phyloP scores from a whole-genome alignment of 805 yeast genomes.

The Torulaspora microellipsoides region DNA sequence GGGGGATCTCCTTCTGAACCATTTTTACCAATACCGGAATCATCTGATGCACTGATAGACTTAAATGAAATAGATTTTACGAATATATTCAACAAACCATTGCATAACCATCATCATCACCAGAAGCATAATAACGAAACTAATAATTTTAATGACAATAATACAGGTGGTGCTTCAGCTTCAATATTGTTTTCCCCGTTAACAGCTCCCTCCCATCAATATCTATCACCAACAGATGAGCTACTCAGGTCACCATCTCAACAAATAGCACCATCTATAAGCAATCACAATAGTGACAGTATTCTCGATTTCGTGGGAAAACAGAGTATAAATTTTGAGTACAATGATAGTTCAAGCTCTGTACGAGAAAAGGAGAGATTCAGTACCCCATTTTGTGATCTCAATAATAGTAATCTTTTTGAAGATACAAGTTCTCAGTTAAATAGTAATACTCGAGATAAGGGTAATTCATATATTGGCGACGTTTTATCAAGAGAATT shows the following conservation, averaged over 20 bases:
- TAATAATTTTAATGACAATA: not conserved
- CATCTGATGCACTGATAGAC: slow-evolving; percentile 10
- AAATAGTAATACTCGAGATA: not conserved
- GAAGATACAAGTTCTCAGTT: slow-evolving; percentile 1
- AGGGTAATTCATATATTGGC: slow-evolving; percentile 1
- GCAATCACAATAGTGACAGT: slow-evolving; percentile 3
- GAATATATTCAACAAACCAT: slow-evolving; percentile 28
- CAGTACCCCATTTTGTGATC: slow-evolving; percentile 8
- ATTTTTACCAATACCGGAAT: slow-evolving; percentile 1
- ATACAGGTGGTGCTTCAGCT: not conserved
- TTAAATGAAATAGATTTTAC: slow-evolving; percentile 36
- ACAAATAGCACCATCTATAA: slow-evolving; percentile 1
- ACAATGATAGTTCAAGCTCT: not conserved
- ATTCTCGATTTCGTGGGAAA: slow-evolving; percentile 1
- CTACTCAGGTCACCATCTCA: slow-evolving; percentile 7
- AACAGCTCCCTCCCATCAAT: slow-evolving; percentile 1
- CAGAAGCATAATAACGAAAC: not conserved
- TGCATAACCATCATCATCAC: slow-evolving; percentile 12
- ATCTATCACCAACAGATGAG: slow-evolving; percentile 7
- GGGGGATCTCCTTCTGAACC: slow-evolving; percentile 3
- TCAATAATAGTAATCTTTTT: slow-evolving; percentile 7
- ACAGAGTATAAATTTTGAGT: not conserved
- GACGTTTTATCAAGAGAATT: slow-evolving; percentile 5
- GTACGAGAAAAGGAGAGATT: not conserved
- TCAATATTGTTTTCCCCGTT: slow-evolving; percentile 6